Evolutionary conservation across 345 rosid species (phyloP).

Genomic region (Gossypium australe): DNA sequence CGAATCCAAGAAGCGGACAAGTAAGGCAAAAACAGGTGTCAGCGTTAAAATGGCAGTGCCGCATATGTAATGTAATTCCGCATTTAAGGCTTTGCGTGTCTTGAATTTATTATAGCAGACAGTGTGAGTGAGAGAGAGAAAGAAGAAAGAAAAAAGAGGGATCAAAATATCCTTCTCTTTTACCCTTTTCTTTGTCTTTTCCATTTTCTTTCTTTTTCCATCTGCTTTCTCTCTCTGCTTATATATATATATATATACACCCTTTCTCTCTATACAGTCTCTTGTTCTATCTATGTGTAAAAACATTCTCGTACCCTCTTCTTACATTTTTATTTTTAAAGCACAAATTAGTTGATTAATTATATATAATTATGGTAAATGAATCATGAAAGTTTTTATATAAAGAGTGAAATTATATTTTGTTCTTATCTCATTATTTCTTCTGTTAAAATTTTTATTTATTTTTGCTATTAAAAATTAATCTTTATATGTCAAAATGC

Average conservation of each 20-base stretch:
- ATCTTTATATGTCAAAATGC: rapidly evolving
- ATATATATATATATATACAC: too few species aligned
- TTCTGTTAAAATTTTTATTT: rapidly evolving
- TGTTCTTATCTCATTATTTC: rapidly evolving
- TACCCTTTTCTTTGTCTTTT: not conserved
- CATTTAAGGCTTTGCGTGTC: conserved; percentile 37
- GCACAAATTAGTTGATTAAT: not conserved
- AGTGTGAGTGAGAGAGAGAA: too few species aligned
- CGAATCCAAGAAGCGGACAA: conserved; percentile 30
- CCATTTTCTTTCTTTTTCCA: not conserved
- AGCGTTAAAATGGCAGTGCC: conserved; percentile 14
- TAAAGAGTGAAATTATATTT: too few species aligned
- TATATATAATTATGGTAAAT: too few species aligned
- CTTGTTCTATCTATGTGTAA: not conserved
- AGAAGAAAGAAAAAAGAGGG: not conserved
- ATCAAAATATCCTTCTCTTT: conserved; percentile 4
- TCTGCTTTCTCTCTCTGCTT: not conserved
- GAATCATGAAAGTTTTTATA: too few species aligned
- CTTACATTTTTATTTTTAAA: not conserved
- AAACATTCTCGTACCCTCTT: not conserved
- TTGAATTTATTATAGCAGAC: not conserved
- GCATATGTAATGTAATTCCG: conserved; percentile 19
- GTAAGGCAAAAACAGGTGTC: conserved; percentile 23
- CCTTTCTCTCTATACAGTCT: not conserved
- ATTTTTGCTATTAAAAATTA: too few species aligned